Base-by-base conservation (phyloP, 257 asterid genomes). In the Ligustrum vulgare region DNA sequence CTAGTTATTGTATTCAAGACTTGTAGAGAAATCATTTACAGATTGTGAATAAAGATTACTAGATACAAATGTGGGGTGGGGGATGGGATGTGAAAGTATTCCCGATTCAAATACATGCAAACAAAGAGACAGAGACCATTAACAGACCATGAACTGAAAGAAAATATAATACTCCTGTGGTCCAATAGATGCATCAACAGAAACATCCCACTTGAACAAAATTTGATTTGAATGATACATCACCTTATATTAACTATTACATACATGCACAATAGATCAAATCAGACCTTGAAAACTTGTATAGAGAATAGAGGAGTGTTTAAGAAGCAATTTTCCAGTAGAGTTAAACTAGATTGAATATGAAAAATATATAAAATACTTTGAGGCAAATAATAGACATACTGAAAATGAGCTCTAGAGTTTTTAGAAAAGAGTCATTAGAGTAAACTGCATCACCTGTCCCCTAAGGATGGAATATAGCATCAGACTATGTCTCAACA, bases 401-500 rank as follows among this genome's bases (percentile, higher is more conserved):
- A 74, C 69, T 36, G 49, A 75, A 49, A 32, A 28, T 41, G n/a
- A 75, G 1, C 41, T 18, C 37, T 33, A 15, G 51, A 62, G 51
- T 56, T 22, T 10, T 20, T 4, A 73, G 45, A 47, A 56, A 49
- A 67, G 62, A 37, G 56, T 31, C 56, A 37, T 8, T 36, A 65
- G 62, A 43, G 33, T 45, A 23, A 68, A 72, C 71, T 58, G 78
- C 72, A 91, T 85, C 86, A 93, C 97, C 79, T 89, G 96, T 70
- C 80, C 83, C 80, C 87, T 87, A 35, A 91, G 78, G 80, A 89
- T 71, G 41, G 91, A 80, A 81, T 80, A 87, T 67, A 91, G 86
- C 90, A 86, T 91, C 87, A 88, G 63, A 81, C 85, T 86, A 39
- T 83, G 91, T 63, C 80, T 84, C 87, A 86, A 67, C 36, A 80